Conservation (phyloP, 2,329 filamentous ascomycete genomes). For the Atkinsonella hypoxylon region DNA sequence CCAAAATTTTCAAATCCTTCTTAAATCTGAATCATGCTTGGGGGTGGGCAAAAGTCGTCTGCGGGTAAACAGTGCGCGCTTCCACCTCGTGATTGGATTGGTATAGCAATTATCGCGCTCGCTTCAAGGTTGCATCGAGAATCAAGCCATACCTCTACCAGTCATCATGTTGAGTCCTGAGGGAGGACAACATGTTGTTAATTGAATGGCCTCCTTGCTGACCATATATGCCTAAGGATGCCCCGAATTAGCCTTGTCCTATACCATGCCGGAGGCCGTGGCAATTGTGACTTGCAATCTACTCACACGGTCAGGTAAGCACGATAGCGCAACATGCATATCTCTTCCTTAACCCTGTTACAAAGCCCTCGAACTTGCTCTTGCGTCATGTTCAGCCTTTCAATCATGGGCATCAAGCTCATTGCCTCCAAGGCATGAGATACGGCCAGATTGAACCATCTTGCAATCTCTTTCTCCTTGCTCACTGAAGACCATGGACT, state of each 20-base stretch:
- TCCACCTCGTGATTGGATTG: no score
- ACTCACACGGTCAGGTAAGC: conserved; percentile 70
- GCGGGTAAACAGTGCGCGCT: no score
- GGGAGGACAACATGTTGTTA: background rate
- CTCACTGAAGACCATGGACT: conserved; percentile 60
- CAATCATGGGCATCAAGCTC: conserved; percentile 60
- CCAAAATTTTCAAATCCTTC: no score
- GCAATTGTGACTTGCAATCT: background rate
- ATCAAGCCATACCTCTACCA: no score
- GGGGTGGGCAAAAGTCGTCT: no score
- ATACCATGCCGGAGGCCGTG: background rate
- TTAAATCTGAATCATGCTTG: no score
- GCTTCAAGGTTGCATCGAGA: no score
- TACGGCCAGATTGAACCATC: conserved; percentile 75
- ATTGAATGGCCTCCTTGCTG: conserved; percentile 10
- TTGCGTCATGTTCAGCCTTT: conserved; percentile 29
- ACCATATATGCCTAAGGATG: conserved; percentile 12
- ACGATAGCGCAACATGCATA: conserved; percentile 55
- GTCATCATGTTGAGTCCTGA: no score
- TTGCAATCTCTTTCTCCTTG: conserved; percentile 55
- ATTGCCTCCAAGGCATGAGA: conserved; percentile 62
- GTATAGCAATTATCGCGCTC: no score
- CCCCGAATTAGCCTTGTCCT: conserved; percentile 6
- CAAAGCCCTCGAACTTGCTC: conserved; percentile 53
- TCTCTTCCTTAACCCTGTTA: conserved; percentile 52